Evolutionary conservation across 345 rosid genomes (phyloP).

Genomic region (Excoecaria agallocha): DNA sequence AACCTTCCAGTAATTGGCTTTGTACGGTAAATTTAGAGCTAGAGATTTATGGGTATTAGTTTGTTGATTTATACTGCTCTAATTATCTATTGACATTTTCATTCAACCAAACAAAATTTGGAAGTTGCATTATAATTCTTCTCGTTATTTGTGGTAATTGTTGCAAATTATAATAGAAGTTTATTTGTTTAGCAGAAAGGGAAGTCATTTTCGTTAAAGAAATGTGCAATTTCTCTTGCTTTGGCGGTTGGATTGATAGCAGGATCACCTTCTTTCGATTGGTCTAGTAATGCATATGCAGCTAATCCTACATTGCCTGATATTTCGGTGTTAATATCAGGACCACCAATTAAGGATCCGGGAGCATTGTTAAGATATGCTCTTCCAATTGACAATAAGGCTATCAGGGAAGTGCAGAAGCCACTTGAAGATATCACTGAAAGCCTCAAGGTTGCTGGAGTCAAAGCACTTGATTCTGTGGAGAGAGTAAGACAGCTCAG

Average conservation of each 20-base stretch:
- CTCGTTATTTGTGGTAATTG: background rate
- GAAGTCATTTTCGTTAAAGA: conserved; percentile 52
- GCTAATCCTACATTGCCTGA: conserved; percentile 60
- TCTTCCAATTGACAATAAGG: conserved; percentile 82
- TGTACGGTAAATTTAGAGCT: background rate
- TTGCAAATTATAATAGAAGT: background rate
- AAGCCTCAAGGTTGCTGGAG: conserved; percentile 82
- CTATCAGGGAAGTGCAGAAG: conserved; percentile 89
- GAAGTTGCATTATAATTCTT: background rate
- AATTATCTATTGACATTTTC: background rate
- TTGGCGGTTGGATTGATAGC: conserved; percentile 66
- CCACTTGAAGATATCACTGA: conserved; percentile 95
- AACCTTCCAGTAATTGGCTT: background rate
- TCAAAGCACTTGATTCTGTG: conserved; percentile 86
- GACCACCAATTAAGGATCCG: conserved; percentile 95
- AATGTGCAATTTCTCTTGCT: conserved; percentile 74
- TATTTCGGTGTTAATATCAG: conserved; percentile 81
- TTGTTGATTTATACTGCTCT: background rate
- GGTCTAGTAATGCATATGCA: conserved; percentile 47
- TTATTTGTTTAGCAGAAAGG: conserved; percentile 46
- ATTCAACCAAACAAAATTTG: background rate
- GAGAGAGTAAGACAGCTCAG: conserved; percentile 59
- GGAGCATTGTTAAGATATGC: conserved; percentile 80
- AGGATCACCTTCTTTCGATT: conserved; percentile 48
- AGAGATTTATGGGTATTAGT: conserved; percentile 7